phyloP scores from a whole-genome alignment of 768 basidiomycete genomes.

The Trametes cinnabarina region DNA sequence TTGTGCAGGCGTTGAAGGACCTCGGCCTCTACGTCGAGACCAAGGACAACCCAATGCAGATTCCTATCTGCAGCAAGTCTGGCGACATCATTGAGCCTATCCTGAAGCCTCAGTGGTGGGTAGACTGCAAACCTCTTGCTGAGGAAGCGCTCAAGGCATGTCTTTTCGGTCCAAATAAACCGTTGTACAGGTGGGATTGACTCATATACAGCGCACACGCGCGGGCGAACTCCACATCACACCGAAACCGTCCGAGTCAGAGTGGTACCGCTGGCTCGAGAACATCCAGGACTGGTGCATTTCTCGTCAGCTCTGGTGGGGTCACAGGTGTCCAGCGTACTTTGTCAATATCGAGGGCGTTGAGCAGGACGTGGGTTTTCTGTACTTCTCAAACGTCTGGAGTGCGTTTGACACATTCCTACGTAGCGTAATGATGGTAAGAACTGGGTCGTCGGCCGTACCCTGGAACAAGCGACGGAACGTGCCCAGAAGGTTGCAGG shows the following conservation, averaged over 20 bases:
- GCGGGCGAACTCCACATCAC: conserved; percentile 83
- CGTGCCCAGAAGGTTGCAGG: conserved; percentile 69
- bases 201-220: conserved; percentile 63
- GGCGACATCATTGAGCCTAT: conserved; percentile 95
- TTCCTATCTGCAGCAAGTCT: conserved; percentile 96
- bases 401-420: background rate
- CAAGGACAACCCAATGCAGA: conserved; percentile 96
- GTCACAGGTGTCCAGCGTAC: conserved; percentile 94
- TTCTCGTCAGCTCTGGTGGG: conserved; percentile 99
- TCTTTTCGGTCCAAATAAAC: background rate
- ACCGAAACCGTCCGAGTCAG: conserved; percentile 84
- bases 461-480: conserved; percentile 69
- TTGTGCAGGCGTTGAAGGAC: conserved; percentile 82
- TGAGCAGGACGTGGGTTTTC: conserved; percentile 54
- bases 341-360: conserved; percentile 82
- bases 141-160: conserved; percentile 82
- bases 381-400: too few relatives aligned
- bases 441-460: conserved; percentile 91
- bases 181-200: background rate
- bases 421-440: conserved; percentile 64
- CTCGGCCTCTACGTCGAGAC: conserved; percentile 83
- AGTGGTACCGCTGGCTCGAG: conserved; percentile 97
- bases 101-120: conserved; percentile 99
- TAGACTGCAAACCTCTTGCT: conserved; percentile 87
- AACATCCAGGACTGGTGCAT: conserved; percentile 99